Evolutionary conservation across 2,329 filamentous ascomycete genomes (phyloP).

Genomic region (Trichophaea hybrida): DNA sequence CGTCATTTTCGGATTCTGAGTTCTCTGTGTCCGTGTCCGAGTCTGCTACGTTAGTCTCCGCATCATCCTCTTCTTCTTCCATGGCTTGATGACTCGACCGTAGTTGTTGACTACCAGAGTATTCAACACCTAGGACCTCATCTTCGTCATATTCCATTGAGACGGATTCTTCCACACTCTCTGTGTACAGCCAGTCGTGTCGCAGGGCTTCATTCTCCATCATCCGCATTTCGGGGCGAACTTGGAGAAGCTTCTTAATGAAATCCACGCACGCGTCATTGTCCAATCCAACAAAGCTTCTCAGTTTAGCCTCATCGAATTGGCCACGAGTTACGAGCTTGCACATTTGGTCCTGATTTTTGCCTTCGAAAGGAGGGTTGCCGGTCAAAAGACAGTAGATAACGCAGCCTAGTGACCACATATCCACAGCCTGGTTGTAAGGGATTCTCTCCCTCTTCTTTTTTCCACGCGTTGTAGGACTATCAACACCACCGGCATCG

Average conservation of each 20-base stretch:
- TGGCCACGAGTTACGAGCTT: slow-evolving; percentile 21
- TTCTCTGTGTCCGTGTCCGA: not conserved
- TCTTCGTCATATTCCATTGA: slow-evolving; percentile 18
- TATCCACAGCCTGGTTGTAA: slow-evolving; percentile 84
- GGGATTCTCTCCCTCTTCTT: slow-evolving; percentile 43
- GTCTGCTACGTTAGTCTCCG: slow-evolving; percentile 6
- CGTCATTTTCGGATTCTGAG: not conserved
- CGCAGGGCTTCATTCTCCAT: slow-evolving; percentile 24
- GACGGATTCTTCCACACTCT: slow-evolving; percentile 11
- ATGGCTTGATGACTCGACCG: slow-evolving; percentile 9
- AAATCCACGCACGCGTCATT: slow-evolving; percentile 24
- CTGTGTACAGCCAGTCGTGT: slow-evolving; percentile 24
- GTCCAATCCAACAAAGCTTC: slow-evolving; percentile 9
- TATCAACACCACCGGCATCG: slow-evolving; percentile 6
- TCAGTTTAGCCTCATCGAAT: slow-evolving; percentile 17
- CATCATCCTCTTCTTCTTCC: slow-evolving; percentile 15
- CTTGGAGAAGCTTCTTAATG: slow-evolving; percentile 23
- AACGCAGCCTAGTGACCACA: slow-evolving; percentile 92
- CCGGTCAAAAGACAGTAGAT: slow-evolving; percentile 74
- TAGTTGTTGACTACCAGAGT: not conserved
- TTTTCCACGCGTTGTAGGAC: slow-evolving; percentile 31
- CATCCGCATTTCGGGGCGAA: slow-evolving; percentile 25
- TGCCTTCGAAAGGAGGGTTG: slow-evolving; percentile 48
- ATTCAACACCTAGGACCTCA: slow-evolving; percentile 2
- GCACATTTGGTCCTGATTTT: slow-evolving; percentile 26